These are phyloP conservation scores for Xylariales sp. DNA, from an alignment of 2,329 filamentous ascomycete species.

Conservation along the genomic window DNA sequence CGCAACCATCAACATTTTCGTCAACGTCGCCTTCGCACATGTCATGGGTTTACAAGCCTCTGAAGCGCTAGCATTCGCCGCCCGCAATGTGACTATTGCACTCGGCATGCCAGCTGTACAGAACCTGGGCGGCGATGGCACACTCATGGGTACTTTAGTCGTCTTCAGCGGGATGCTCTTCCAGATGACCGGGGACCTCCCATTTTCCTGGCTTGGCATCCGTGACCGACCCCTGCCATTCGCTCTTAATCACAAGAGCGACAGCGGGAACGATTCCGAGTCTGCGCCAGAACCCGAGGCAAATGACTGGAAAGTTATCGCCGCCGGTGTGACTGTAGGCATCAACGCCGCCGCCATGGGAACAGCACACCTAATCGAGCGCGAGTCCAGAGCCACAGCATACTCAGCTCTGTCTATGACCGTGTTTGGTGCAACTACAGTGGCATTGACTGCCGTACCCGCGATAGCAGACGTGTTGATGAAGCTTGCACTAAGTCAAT, in stretches of 20 bases:
- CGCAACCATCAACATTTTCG: slow-evolving; percentile 21
- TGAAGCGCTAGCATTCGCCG: slow-evolving; percentile 26
- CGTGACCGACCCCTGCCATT: slow-evolving; percentile 12
- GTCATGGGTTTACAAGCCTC: slow-evolving; percentile 18
- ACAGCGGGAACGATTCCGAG: slow-evolving; percentile 1
- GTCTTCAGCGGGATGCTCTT: slow-evolving; percentile 28
- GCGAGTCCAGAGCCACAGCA: slow-evolving; percentile 45
- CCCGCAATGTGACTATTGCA: slow-evolving; percentile 27
- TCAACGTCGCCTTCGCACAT: slow-evolving; percentile 22
- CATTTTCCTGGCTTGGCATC: slow-evolving; percentile 22
- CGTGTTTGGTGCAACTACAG: slow-evolving; percentile 51
- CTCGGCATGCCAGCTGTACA: slow-evolving; percentile 24
- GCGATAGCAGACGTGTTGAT: slow-evolving; percentile 33
- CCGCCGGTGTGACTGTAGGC: slow-evolving; percentile 48
- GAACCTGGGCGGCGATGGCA: slow-evolving; percentile 23
- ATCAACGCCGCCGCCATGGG: slow-evolving; percentile 59
- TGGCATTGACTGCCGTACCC: slow-evolving; percentile 46
- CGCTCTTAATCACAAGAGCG: not conserved
- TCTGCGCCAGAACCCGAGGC: not conserved
- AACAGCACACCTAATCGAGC: slow-evolving; percentile 52
- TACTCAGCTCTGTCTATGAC: slow-evolving; percentile 56
- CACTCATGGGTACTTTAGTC: slow-evolving; percentile 25
- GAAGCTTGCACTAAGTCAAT: slow-evolving; percentile 6
- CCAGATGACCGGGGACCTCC: slow-evolving; percentile 25
- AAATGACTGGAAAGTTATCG: slow-evolving; percentile 32